Conservation (phyloP, 768 basidiomycete genomes). For the Lyophyllum semitale region DNA sequence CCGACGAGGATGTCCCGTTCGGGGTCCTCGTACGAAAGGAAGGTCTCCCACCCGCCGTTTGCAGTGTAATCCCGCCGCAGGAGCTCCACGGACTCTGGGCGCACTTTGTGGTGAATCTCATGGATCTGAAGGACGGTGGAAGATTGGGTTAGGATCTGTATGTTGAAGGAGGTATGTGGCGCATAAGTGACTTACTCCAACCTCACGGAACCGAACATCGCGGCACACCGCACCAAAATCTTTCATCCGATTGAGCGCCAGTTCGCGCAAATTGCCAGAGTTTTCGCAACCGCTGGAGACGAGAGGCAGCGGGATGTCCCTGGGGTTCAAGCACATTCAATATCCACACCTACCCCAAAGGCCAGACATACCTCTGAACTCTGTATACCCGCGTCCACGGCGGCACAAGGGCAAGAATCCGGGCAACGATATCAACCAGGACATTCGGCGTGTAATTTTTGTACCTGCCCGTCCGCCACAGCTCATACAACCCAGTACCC, state of each 20-base stretch:
- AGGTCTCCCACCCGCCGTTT: slow-evolving; percentile 99
- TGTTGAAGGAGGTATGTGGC: slow-evolving; percentile 15
- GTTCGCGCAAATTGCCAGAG: slow-evolving; percentile 93
- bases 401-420: slow-evolving; percentile 94
- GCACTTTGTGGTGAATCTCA: slow-evolving; percentile 97
- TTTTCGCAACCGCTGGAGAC: slow-evolving; percentile 98
- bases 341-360: neutral
- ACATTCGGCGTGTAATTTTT: slow-evolving; percentile 99
- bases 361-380: slow-evolving; percentile 74
- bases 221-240: slow-evolving; percentile 98
- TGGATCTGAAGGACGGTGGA: slow-evolving; percentile 65
- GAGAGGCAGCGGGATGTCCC: slow-evolving; percentile 95
- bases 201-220: slow-evolving; percentile 97
- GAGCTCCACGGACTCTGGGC: slow-evolving; percentile 93
- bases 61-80: slow-evolving; percentile 94
- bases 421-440: slow-evolving; percentile 93
- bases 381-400: slow-evolving; percentile 99
- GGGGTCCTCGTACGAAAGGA: slow-evolving; percentile 98
- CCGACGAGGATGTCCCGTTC: slow-evolving; percentile 96
- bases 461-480: slow-evolving; percentile 96
- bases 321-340: slow-evolving; percentile 27
- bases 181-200: slow-evolving; percentile 93
- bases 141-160: slow-evolving; percentile 4
- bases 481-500: slow-evolving; percentile 93
- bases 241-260: slow-evolving; percentile 97